These are phyloP conservation scores for Massariosphaeria phaeospora DNA, from an alignment of 495 filamentous ascomycete species.

Conservation along the genomic window DNA sequence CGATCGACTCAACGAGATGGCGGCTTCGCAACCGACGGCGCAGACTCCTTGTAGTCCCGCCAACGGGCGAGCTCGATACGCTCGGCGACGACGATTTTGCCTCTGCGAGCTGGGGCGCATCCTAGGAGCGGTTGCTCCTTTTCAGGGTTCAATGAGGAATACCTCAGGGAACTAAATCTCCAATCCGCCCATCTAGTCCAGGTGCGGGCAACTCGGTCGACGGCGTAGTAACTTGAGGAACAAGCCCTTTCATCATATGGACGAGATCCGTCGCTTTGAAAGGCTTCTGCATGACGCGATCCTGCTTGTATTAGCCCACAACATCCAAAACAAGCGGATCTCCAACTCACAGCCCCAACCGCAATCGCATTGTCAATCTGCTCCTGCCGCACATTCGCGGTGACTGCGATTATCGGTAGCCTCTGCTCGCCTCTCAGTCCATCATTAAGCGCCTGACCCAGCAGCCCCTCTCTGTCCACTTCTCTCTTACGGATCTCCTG, in stretches of 20 bases:
- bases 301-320: neutral
- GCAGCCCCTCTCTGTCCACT: conserved; percentile 19
- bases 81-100: neutral
- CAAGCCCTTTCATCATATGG: conserved; percentile 23
- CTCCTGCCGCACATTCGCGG: conserved; percentile 64
- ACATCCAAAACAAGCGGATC: neutral
- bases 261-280: conserved; percentile 26
- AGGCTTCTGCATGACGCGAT: conserved; percentile 26
- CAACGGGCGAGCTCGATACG: no score
- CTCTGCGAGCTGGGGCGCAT: neutral
- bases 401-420: conserved; percentile 70
- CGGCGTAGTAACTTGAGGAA: conserved; percentile 10
- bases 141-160: neutral
- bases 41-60: no score
- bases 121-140: neutral
- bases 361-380: conserved; percentile 60
- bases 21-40: no score
- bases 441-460: no score
- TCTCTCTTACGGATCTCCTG: conserved; percentile 61
- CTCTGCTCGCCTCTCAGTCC: neutral
- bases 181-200: neutral
- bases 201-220: neutral
- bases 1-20: no score
- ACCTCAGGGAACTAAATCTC: neutral
- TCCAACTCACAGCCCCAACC: conserved; percentile 59